Base-by-base conservation (phyloP, 2,329 filamentous ascomycete genomes). In the Sarocladium strictum region DNA sequence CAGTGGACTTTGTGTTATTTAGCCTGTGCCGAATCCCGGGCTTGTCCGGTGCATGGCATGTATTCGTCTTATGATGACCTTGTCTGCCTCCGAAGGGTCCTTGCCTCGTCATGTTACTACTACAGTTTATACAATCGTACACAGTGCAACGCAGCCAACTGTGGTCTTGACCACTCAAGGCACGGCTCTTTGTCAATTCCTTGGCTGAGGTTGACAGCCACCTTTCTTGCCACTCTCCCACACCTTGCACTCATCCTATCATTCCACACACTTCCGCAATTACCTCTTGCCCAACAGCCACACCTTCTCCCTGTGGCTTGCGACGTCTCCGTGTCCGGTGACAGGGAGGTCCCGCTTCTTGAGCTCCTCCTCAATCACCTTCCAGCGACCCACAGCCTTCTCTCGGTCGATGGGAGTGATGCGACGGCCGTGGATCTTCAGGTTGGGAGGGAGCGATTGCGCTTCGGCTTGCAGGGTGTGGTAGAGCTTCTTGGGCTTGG, bases 331-430 rank as follows among this genome's bases (percentile, higher is more conserved):
- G 49, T 72, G 71, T 2, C 81, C 81, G 3, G 72, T 74, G 15
- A 83, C 71, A 7, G 85, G 82, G 60, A 92, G 67, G 15, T 78
- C 79, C 55, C 85, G 76, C 65, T 80, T 77, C 63, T 71, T 71
- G 58, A 93, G 74, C 69, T 90, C 86, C 63, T 84, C 74, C 67
- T 88, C 80, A 63, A 93, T 89, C 51, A 91, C 69, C 81, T 94
- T 94, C 82, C 86, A 89, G 63, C 89, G 77, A 26, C 90, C 90
- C 40, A 89, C 67, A 50, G 81, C 77, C 62, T 80, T 83, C 70
- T 93, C 88, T 67, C 83, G 84, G 67, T 93, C 81, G 32, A 88
- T 83, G 10, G 83, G 80, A 7, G 84, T 91, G 57, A 89, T 74
- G 62, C 85, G 84, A 60, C 78, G 78, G 24, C 71, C 67, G 61